Base-by-base conservation (phyloP, 257 asterid species). In the Thymus quinquecostatus region DNA sequence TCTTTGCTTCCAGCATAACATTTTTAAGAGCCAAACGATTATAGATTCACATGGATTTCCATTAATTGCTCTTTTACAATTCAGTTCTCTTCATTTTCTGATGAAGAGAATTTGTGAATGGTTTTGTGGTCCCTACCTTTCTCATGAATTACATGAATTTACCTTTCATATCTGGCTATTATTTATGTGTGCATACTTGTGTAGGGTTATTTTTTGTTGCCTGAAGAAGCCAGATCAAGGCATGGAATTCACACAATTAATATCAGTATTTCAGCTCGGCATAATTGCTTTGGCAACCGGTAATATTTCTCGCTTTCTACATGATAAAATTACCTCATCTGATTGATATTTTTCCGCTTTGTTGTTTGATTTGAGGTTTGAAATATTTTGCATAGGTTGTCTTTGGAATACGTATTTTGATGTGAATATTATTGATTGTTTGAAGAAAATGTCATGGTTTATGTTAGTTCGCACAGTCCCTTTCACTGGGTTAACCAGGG, bases 211-310 rank as follows among this genome's bases (percentile, higher is more conserved):
- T 85, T 94, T 83, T 85, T 94, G 77, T 82, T 94, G 80, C 92
- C 99, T 30, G 98, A 94, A 80, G 99, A 88, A 83, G 93, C 95
- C 74, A 86, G 86, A 80, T 75, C 83, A 79, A 88, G 60, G 85
- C 99, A 94, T 83, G 82, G 83, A 65, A 94, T 94, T 48, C 79
- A 55, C 68, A 85, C 97, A 63, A 80, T 82, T 50, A 89, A 94
- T 74, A 84, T 89, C 77, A 89, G 93, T 83, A 88, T 94, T 81
- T 91, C 99, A 67, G 95, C 98, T 41, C 78, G 89, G 67, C 96
- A 91, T 74, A 83, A 88, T 58, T 91, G 99, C 86, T 94, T 94
- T 71, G 99, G 99, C 51, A 94, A 94, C 86, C 77, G 98, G 99
- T 94, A 77, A 77, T 45, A 53, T 60, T 55, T 75, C 79, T 60